Conservation (phyloP, 2,329 filamentous ascomycete species). For the Beauveria brongniartii region DNA sequence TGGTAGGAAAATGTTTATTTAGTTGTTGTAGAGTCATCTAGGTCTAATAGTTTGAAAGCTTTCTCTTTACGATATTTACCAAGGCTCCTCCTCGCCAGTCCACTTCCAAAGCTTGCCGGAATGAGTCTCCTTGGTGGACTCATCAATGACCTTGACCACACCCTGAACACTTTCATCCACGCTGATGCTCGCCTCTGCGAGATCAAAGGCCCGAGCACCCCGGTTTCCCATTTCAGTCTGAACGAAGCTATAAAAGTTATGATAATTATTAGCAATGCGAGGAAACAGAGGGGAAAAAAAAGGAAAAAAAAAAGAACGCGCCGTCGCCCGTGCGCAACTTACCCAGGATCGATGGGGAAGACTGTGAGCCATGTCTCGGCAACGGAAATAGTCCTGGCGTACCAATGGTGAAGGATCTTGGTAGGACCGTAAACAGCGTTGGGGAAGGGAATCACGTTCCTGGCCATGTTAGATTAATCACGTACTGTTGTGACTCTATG, state of each 20-base stretch:
- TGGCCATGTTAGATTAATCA: not conserved
- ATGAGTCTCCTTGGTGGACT: not conserved
- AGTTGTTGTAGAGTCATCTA: no score
- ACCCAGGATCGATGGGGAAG: constrained; percentile 22
- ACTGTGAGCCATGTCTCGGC: constrained; percentile 26
- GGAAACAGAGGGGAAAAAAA: no score
- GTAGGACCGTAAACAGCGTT: constrained; percentile 33
- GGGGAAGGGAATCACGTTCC: constrained; percentile 18
- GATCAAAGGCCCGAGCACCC: constrained; percentile 23
- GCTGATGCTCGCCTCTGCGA: constrained; percentile 25
- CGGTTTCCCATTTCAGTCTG: constrained; percentile 34
- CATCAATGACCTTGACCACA: constrained; percentile 4
- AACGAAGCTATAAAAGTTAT: constrained; percentile 21
- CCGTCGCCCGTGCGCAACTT: not conserved
- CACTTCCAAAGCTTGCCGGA: constrained; percentile 1
- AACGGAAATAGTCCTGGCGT: constrained; percentile 20
- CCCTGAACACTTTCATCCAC: constrained; percentile 19
- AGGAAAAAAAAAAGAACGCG: no score
- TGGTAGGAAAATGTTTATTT: no score
- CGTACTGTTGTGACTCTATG: not conserved
- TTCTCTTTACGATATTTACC: not conserved
- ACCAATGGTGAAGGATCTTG: constrained; percentile 29
- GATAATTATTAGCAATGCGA: not conserved
- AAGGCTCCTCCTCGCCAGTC: not conserved
- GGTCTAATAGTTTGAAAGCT: no score